Percentiles rank a stretch among this genome's conserved stretches.
Evolutionary conservation across 75 land plant genomes (phyloP).

Genomic region (Larix kaempferi): DNA sequence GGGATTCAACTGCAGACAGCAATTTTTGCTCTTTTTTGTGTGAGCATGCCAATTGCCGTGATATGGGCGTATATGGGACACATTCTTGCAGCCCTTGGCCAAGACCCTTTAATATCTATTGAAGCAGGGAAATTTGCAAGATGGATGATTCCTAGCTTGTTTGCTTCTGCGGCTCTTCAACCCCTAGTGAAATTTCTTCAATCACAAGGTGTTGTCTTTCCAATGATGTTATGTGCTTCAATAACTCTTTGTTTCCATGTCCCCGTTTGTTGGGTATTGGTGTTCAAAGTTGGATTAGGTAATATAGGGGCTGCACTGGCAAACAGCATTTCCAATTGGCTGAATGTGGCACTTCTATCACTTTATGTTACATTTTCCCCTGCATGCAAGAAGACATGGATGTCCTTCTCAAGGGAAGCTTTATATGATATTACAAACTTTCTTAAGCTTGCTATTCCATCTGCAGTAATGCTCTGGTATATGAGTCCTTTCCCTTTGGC

Average conservation of each 20-base stretch:
- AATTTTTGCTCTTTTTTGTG: slow-evolving; percentile 43
- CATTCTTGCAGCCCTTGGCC: slow-evolving; percentile 50
- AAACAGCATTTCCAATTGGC: slow-evolving; percentile 62
- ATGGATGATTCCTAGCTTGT: slow-evolving; percentile 70
- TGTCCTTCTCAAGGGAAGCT: slow-evolving; percentile 58
- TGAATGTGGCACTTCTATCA: slow-evolving; percentile 41
- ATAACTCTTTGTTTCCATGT: slow-evolving; percentile 49
- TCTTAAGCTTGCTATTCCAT: slow-evolving; percentile 67
- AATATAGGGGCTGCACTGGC: slow-evolving; percentile 77
- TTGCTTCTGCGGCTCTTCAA: slow-evolving; percentile 61
- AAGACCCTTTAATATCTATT: slow-evolving; percentile 52
- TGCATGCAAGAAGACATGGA: slow-evolving; percentile 61
- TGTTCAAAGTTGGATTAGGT: slow-evolving; percentile 71
- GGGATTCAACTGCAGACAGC: slow-evolving; percentile 73
- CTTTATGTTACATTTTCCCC: slow-evolving; percentile 52
- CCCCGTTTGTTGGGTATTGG: slow-evolving; percentile 61
- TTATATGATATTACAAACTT: slow-evolving; percentile 43
- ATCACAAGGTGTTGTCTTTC: slow-evolving; percentile 72
- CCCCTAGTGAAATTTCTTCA: slow-evolving; percentile 66
- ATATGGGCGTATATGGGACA: slow-evolving; percentile 59
- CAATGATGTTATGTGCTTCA: slow-evolving; percentile 57
- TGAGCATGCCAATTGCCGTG: slow-evolving; percentile 55
- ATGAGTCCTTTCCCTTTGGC: neutral
- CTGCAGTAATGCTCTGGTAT: slow-evolving; percentile 87
- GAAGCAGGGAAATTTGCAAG: slow-evolving; percentile 58